Percentiles rank a stretch among this genome's conserved stretches.
Evolutionary conservation across 2,329 filamentous ascomycete species (phyloP).

Genomic region (Alternaria panax): DNA sequence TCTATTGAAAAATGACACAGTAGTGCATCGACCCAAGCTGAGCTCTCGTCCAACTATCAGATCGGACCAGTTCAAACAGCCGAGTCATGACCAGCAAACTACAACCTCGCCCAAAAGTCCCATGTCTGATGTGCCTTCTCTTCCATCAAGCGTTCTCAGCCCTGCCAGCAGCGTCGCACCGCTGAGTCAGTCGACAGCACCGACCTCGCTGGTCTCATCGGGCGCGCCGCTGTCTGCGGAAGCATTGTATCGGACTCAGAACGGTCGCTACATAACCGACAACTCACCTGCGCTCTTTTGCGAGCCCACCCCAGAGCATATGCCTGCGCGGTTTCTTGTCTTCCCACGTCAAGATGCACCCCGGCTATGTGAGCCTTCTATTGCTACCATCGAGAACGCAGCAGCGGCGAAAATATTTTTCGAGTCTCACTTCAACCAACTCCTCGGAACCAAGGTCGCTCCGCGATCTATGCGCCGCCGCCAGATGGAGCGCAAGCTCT

Average conservation of each 20-base stretch:
- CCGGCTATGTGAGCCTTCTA: slow-evolving; percentile 46
- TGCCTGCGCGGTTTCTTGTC: slow-evolving; percentile 33
- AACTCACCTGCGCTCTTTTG: slow-evolving; percentile 27
- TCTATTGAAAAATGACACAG: slow-evolving; percentile 40
- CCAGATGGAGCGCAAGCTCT: slow-evolving; percentile 70
- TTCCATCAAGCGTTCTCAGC: slow-evolving; percentile 39
- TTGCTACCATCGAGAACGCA: slow-evolving; percentile 75
- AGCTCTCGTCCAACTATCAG: slow-evolving; percentile 38
- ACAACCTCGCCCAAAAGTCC: slow-evolving; percentile 11
- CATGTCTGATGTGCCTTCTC: slow-evolving; percentile 28
- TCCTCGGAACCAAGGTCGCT: slow-evolving; percentile 63
- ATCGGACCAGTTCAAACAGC: slow-evolving; percentile 16
- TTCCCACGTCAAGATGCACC: slow-evolving; percentile 47
- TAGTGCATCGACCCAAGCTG: slow-evolving; percentile 43
- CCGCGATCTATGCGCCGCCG: slow-evolving; percentile 68
- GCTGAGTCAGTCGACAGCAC: slow-evolving; percentile 44
- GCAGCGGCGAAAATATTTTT: slow-evolving; percentile 85
- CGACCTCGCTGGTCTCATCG: slow-evolving; percentile 46
- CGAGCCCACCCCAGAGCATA: slow-evolving; percentile 23
- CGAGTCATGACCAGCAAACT: slow-evolving; percentile 6
- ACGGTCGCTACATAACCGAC: slow-evolving; percentile 21
- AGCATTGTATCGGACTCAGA: slow-evolving; percentile 31
- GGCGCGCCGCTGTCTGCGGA: slow-evolving; percentile 41
- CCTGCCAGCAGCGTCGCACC: slow-evolving; percentile 35
- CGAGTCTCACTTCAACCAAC: slow-evolving; percentile 81